These are phyloP conservation scores for Colletotrichum somersetense DNA, from an alignment of 2,329 filamentous ascomycete genomes.

Conservation along the genomic window DNA sequence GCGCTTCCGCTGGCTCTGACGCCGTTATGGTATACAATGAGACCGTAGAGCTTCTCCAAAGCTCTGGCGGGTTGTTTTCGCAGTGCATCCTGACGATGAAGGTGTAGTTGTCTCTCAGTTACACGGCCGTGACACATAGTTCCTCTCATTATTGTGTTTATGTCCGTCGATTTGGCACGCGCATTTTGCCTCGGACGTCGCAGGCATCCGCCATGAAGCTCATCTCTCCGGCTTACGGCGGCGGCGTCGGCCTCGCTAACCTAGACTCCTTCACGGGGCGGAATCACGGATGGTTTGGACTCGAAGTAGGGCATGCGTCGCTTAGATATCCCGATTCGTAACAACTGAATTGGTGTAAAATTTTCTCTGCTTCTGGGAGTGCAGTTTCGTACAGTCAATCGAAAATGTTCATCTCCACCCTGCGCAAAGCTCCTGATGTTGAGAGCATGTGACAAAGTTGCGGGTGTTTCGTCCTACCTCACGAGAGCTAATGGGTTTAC, in stretches of 20 bases:
- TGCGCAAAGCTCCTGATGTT: too few relatives aligned
- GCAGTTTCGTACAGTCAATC: too few relatives aligned
- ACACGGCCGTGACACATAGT: too few relatives aligned
- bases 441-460: too few relatives aligned
- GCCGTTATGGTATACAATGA: constrained; percentile 46
- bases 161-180: not conserved
- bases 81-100: constrained; percentile 3
- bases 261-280: not conserved
- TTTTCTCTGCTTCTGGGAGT: too few relatives aligned
- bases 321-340: too few relatives aligned
- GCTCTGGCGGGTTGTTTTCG: constrained; percentile 12
- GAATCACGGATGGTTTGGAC: rapidly evolving
- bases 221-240: not conserved
- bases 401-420: not conserved
- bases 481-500: not conserved
- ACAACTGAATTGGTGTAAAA: not conserved
- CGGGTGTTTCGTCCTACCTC: not conserved
- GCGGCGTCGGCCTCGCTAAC: not conserved
- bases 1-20: constrained; percentile 45
- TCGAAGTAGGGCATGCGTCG: not conserved
- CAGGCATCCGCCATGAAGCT: not conserved
- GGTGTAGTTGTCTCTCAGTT: not conserved
- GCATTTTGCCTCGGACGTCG: too few relatives aligned
- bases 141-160: too few relatives aligned
- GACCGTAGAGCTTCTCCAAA: constrained; percentile 44